phyloP scores from a whole-genome alignment of 805 yeast species.

The Metschnikowia amazonensis region DNA sequence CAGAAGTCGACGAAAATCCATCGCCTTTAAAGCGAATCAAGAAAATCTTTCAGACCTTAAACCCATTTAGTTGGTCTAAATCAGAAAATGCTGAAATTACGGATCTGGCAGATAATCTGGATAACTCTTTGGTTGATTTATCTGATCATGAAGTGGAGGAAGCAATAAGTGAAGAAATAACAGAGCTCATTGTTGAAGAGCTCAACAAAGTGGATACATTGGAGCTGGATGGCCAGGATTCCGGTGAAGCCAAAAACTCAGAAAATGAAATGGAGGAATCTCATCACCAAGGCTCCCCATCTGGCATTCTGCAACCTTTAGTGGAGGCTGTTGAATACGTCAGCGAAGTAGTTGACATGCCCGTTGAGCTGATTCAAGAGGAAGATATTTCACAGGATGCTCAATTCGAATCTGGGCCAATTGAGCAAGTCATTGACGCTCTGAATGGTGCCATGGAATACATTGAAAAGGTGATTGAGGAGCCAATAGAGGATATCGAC shows the following conservation, averaged over 20 bases:
- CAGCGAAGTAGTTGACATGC: background rate
- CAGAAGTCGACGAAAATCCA: slow-evolving; percentile 3
- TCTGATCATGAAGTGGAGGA: background rate
- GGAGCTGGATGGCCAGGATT: background rate
- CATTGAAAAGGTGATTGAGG: background rate
- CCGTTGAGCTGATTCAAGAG: background rate
- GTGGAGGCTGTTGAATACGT: slow-evolving; percentile 1
- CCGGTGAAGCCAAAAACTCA: background rate
- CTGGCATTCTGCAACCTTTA: background rate
- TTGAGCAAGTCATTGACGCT: background rate
- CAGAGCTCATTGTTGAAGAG: background rate
- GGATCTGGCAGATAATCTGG: background rate
- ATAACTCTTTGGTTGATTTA: background rate
- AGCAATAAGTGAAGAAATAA: background rate
- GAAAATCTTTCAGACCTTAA: slow-evolving; percentile 6
- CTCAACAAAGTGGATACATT: background rate
- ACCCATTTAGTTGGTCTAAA: slow-evolving; percentile 12
- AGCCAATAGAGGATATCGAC: background rate
- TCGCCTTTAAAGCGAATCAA: slow-evolving; percentile 14
- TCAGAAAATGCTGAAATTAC: background rate
- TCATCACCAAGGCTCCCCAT: background rate
- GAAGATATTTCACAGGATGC: background rate
- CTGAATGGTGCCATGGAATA: background rate
- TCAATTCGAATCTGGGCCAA: background rate
- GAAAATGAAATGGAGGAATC: background rate